Conservation (phyloP, 2,329 filamentous ascomycete species). For the Aspergillus pseudoglaucus region DNA sequence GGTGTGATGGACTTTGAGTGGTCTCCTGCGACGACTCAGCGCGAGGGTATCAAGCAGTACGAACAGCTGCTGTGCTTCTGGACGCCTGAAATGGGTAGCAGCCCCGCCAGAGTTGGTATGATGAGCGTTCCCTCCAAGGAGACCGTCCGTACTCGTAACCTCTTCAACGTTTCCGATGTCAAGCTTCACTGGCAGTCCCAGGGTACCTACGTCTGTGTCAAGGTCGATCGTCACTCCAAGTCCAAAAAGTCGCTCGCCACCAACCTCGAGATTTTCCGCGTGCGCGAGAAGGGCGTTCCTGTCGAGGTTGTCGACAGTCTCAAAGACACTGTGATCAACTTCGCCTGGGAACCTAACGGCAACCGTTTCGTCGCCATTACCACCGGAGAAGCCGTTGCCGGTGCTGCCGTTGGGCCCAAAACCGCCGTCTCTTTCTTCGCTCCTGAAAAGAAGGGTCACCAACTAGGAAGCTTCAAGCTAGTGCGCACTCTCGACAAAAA, state of each 20-base stretch:
- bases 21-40: slow-evolving; percentile 75
- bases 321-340: slow-evolving; percentile 99
- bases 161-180: slow-evolving; percentile 95
- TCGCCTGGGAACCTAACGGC: slow-evolving; percentile 97
- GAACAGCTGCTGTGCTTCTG: slow-evolving; percentile 98
- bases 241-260: slow-evolving; percentile 97
- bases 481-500: slow-evolving; percentile 96
- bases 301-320: slow-evolving; percentile 96
- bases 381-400: slow-evolving; percentile 71
- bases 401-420: slow-evolving; percentile 81
- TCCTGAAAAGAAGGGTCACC: slow-evolving; percentile 85
- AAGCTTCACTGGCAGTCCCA: slow-evolving; percentile 99
- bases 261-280: slow-evolving; percentile 95
- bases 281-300: slow-evolving; percentile 94
- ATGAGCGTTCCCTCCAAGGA: slow-evolving; percentile 97
- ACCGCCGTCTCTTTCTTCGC: slow-evolving; percentile 94
- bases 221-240: slow-evolving; percentile 97
- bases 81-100: slow-evolving; percentile 97
- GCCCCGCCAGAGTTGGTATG: slow-evolving; percentile 90
- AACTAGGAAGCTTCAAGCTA: slow-evolving; percentile 90
- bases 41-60: slow-evolving; percentile 81
- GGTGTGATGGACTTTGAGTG: slow-evolving; percentile 97
- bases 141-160: slow-evolving; percentile 85
- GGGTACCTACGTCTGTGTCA: slow-evolving; percentile 88
- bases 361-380: slow-evolving; percentile 97